A percentile compares a stretch with the other conserved stretches of the same genome.
Evolutionary conservation across 2,329 filamentous ascomycete species (phyloP).

Genomic region (Fusarium poae): DNA sequence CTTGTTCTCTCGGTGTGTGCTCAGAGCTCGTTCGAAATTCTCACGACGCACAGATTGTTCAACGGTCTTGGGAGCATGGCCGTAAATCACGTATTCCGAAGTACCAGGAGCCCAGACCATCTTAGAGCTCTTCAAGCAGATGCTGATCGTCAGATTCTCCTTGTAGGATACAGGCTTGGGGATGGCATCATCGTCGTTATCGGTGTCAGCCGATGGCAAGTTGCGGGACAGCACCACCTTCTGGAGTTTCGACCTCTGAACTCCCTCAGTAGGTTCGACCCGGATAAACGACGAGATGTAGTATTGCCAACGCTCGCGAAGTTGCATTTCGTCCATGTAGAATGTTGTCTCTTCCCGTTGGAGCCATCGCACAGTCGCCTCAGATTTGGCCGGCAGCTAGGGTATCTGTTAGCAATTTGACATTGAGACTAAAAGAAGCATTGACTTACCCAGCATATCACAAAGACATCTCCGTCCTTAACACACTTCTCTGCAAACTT

Average conservation of each 20-base stretch:
- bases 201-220: conserved; percentile 71
- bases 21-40: conserved; percentile 65
- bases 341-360: conserved; percentile 80
- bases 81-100: conserved; percentile 79
- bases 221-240: conserved; percentile 80
- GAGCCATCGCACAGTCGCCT: conserved; percentile 79
- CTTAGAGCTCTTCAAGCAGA: conserved; percentile 83
- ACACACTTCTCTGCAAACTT: conserved; percentile 93
- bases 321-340: conserved; percentile 88
- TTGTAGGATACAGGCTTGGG: conserved; percentile 72
- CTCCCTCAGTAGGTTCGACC: conserved; percentile 87
- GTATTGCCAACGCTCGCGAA: conserved; percentile 88
- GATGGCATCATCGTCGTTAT: conserved; percentile 72
- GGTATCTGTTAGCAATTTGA: conserved; percentile 52
- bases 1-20: conserved; percentile 75
- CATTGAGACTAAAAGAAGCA: neutral
- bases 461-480: conserved; percentile 92
- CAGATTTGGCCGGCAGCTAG: conserved; percentile 75
- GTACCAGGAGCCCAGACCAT: conserved; percentile 81
- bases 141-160: conserved; percentile 77
- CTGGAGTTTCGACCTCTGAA: conserved; percentile 73
- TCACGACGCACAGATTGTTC: conserved; percentile 69
- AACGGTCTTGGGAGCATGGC: conserved; percentile 74
- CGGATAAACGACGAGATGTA: conserved; percentile 94
- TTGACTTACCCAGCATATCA: conserved; percentile 86